phyloP scores from a whole-genome alignment of 495 filamentous ascomycete species.

The Podospora didyma region DNA sequence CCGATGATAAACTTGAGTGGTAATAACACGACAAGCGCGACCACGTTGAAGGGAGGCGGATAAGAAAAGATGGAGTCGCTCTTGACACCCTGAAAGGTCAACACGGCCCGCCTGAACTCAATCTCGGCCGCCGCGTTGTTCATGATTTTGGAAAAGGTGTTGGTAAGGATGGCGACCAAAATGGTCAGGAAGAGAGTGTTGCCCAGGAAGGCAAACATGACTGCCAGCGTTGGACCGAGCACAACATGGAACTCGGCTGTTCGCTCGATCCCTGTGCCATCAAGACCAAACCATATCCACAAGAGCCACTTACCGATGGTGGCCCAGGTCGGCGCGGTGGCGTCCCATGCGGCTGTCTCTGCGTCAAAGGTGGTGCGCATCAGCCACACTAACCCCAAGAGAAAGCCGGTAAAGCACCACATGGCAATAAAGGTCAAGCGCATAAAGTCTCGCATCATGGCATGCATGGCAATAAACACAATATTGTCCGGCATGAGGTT shows the following conservation, averaged over 20 bases:
- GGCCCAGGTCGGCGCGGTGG: constrained; percentile 25
- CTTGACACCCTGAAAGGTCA: constrained; percentile 65
- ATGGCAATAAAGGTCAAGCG: constrained; percentile 57
- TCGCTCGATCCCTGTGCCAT: constrained; percentile 59
- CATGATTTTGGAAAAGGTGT: constrained; percentile 61
- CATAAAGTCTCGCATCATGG: constrained; percentile 64
- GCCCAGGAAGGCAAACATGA: constrained; percentile 60
- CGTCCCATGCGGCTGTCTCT: constrained; percentile 20
- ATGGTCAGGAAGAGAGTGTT: constrained; percentile 69
- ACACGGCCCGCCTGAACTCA: constrained; percentile 58
- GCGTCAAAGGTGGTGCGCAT: constrained; percentile 23
- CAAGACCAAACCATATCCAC: constrained; percentile 68
- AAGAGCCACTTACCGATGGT: constrained; percentile 66
- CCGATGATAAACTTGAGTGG: constrained; percentile 54
- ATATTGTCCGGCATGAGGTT: constrained; percentile 65
- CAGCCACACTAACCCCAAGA: constrained; percentile 60
- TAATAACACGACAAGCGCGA: constrained; percentile 52
- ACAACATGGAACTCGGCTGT: constrained; percentile 54
- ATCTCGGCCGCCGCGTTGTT: constrained; percentile 57
- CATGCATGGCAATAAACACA: constrained; percentile 60
- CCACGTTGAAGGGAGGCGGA: constrained; percentile 59
- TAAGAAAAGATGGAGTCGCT: constrained; percentile 61
- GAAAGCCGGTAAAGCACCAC: constrained; percentile 64
- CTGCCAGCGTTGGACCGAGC: constrained; percentile 57
- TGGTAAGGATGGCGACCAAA: constrained; percentile 61